A percentile compares a stretch with the other conserved stretches of the same genome.
phyloP scores from a whole-genome alignment of 1,284 basidiomycete genomes.

The Pyrrhoderma lamaoense region DNA sequence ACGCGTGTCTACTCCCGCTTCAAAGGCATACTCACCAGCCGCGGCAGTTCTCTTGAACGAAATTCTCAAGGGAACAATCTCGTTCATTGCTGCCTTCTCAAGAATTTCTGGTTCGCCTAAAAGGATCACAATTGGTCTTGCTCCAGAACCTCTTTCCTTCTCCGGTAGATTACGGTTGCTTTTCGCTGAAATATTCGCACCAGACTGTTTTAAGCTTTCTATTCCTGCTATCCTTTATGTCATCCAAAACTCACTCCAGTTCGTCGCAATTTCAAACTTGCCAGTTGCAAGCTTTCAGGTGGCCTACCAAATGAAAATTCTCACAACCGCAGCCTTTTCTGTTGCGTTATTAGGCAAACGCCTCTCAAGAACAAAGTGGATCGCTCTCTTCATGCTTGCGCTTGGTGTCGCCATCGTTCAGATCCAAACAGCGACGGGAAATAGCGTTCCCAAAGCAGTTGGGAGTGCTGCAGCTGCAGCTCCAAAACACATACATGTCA shows the following conservation, averaged over 20 bases:
- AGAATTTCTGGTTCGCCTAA: conserved; percentile 25
- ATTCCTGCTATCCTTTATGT: conserved; percentile 84
- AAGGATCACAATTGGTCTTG: conserved; percentile 24
- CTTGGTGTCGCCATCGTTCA: conserved; percentile 92
- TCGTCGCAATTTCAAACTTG: conserved; percentile 88
- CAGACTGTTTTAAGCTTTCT: conserved; percentile 74
- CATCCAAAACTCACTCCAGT: conserved; percentile 94
- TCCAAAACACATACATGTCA: conserved; percentile 35
- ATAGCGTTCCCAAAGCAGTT: conserved; percentile 27
- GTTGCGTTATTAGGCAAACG: conserved; percentile 83
- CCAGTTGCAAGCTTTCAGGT: conserved; percentile 94
- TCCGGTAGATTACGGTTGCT: conserved; percentile 37
- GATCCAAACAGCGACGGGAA: conserved; percentile 56
- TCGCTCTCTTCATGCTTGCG: conserved; percentile 78
- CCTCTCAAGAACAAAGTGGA: conserved; percentile 73
- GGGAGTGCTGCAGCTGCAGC: conserved; percentile 32
- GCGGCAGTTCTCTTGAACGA: conserved; percentile 91
- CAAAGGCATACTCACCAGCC: conserved; percentile 80
- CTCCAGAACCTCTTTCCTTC: conserved; percentile 27
- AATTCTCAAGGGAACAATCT: conserved; percentile 85
- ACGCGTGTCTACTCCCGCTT: conserved; percentile 72
- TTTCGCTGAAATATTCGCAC: conserved; percentile 47
- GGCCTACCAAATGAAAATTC: conserved; percentile 96
- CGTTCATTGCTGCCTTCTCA: conserved; percentile 57
- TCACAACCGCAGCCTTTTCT: conserved; percentile 93